Percentiles rank a stretch among this genome's conserved stretches.
Evolutionary conservation across 2,329 filamentous ascomycete genomes (phyloP).

Genomic region (Pseudogymnoascus sp.): DNA sequence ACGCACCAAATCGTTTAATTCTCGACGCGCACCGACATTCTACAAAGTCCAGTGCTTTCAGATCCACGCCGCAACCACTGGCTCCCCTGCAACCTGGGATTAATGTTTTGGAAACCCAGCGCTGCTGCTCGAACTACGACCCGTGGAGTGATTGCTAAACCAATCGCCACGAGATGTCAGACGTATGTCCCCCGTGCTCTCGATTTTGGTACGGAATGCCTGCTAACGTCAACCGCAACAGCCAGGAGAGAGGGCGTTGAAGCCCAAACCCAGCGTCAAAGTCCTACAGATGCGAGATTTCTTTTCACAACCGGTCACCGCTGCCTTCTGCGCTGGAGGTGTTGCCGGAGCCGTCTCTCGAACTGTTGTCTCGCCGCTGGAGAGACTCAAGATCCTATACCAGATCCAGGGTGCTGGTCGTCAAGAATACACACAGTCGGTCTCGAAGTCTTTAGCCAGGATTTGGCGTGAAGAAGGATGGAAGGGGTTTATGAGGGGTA

Average conservation of each 20-base stretch:
- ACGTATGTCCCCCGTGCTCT: background rate
- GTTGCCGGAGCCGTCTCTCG: conserved; percentile 94
- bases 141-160: conserved; percentile 4
- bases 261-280: conserved; percentile 27
- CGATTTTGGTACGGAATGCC: background rate
- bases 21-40: background rate
- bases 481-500: conserved; percentile 94
- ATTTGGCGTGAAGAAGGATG: conserved; percentile 98
- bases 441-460: conserved; percentile 79
- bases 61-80: background rate
- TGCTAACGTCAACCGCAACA: conserved; percentile 12
- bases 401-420: conserved; percentile 87
- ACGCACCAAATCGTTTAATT: background rate
- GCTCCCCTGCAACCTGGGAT: conserved; percentile 2
- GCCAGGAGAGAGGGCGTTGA: conserved; percentile 22
- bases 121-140: background rate
- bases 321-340: conserved; percentile 89
- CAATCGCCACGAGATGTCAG: conserved; percentile 8
- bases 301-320: conserved; percentile 75
- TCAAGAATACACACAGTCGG: conserved; percentile 88
- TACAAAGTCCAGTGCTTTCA: background rate
- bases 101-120: conserved; percentile 7
- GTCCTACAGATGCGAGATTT: conserved; percentile 34
- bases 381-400: conserved; percentile 95
- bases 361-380: conserved; percentile 92